These are phyloP conservation scores for Thymus quinquecostatus DNA, from an alignment of 257 asterid genomes.

Conservation along the genomic window DNA sequence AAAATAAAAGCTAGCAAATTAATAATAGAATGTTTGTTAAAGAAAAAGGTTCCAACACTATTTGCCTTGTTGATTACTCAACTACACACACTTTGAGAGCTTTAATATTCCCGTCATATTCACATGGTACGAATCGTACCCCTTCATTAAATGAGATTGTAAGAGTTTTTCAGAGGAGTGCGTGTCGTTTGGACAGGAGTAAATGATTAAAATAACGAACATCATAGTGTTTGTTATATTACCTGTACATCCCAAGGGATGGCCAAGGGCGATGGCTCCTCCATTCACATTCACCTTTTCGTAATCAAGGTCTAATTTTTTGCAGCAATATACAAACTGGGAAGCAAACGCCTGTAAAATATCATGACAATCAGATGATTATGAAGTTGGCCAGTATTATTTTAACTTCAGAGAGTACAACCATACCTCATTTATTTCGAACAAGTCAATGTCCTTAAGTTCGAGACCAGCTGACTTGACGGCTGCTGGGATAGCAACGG, in stretches of 20 bases:
- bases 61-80: too few species aligned
- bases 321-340: slow-evolving; percentile 81
- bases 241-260: slow-evolving; percentile 96
- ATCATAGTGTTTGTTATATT: background rate
- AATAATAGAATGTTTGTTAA: too few species aligned
- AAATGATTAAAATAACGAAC: too few species aligned
- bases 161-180: too few species aligned
- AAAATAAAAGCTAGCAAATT: too few species aligned
- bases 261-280: slow-evolving; percentile 96
- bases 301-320: slow-evolving; percentile 72
- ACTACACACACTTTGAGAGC: too few species aligned
- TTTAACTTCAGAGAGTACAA: slow-evolving; percentile 5
- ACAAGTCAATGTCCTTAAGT: slow-evolving; percentile 64
- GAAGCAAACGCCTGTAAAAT: slow-evolving; percentile 89
- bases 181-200: too few species aligned
- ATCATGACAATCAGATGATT: background rate
- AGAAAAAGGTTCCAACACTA: too few species aligned
- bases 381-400: slow-evolving; percentile 3
- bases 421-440: slow-evolving; percentile 88
- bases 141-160: too few species aligned
- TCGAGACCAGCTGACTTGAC: slow-evolving; percentile 85
- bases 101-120: too few species aligned
- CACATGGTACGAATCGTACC: background rate
- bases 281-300: slow-evolving; percentile 90
- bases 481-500: slow-evolving; percentile 93